Percentiles rank a stretch among this genome's conserved stretches.
Conservation (phyloP, 1,284 basidiomycete genomes). For the Sphagnurus paluster region DNA sequence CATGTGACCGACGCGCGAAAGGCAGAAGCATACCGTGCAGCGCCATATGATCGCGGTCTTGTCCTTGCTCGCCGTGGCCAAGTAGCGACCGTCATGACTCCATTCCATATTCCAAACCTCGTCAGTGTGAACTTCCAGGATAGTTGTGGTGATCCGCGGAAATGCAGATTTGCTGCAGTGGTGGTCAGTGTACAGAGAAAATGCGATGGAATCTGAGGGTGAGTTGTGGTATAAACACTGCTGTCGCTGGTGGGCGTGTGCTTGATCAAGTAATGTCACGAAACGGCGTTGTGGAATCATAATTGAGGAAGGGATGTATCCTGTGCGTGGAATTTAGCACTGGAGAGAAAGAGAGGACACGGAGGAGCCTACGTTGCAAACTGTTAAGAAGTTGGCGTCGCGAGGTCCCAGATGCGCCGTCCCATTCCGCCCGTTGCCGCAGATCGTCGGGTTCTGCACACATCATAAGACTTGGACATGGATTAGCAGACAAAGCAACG, state of each 20-base stretch:
- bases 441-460: constrained; percentile 85
- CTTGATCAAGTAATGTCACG: constrained; percentile 84
- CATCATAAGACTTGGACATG: constrained; percentile 75
- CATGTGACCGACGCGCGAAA: constrained; percentile 6
- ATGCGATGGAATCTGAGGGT: constrained; percentile 53
- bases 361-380: constrained; percentile 71
- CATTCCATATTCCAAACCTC: constrained; percentile 97
- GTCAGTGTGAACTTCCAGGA: constrained; percentile 84
- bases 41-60: constrained; percentile 89
- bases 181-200: constrained; percentile 89
- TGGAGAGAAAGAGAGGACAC: constrained; percentile 1
- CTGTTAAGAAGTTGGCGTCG: constrained; percentile 74
- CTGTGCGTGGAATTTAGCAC: constrained; percentile 38
- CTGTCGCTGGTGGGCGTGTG: constrained; percentile 76
- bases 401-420: constrained; percentile 82
- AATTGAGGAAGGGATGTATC: constrained; percentile 83
- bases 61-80: constrained; percentile 91
- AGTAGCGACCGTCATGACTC: constrained; percentile 84
- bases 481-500: constrained; percentile 1
- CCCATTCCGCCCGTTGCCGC: constrained; percentile 82
- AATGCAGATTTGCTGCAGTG: constrained; percentile 80
- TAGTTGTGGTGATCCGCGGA: constrained; percentile 82
- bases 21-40: constrained; percentile 61
- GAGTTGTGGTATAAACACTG: constrained; percentile 83
- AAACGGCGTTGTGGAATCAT: constrained; percentile 94